Percentiles rank a stretch among this genome's conserved stretches.
Evolutionary conservation across 805 yeast species (phyloP).

Genomic region (Candida jianshihensis): DNA sequence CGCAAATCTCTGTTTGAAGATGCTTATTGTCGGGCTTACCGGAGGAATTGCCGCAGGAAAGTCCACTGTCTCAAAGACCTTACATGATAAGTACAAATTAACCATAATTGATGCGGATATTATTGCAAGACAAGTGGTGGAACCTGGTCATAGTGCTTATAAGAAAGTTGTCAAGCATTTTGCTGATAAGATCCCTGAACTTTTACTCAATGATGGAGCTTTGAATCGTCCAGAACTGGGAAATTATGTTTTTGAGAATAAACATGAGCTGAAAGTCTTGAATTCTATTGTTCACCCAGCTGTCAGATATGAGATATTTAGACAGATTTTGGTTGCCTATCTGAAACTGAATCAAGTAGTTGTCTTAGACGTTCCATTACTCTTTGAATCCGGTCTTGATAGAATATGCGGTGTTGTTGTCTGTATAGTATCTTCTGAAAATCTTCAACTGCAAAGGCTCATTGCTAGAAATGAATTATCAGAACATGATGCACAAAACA

Average conservation of each 20-base stretch:
- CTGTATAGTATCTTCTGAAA: slow-evolving; percentile 56
- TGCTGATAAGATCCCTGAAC: slow-evolving; percentile 42
- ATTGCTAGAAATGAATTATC: slow-evolving; percentile 58
- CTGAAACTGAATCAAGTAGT: slow-evolving; percentile 51
- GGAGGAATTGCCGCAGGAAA: slow-evolving; percentile 99
- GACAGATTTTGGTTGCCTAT: slow-evolving; percentile 52
- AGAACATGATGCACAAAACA: slow-evolving; percentile 56
- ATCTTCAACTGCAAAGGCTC: slow-evolving; percentile 58
- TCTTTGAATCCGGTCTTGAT: slow-evolving; percentile 76
- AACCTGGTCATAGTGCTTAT: slow-evolving; percentile 73
- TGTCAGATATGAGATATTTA: slow-evolving; percentile 54
- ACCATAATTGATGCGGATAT: slow-evolving; percentile 84
- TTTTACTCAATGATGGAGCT: slow-evolving; percentile 27
- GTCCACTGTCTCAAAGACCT: slow-evolving; percentile 69
- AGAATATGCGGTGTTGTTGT: slow-evolving; percentile 62
- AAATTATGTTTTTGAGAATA: slow-evolving; percentile 65
- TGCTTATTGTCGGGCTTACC: slow-evolving; percentile 92
- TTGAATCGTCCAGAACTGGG: slow-evolving; percentile 77
- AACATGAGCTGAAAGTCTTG: slow-evolving; percentile 46
- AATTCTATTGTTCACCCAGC: slow-evolving; percentile 87
- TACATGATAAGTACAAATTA: slow-evolving; percentile 43
- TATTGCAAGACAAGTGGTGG: slow-evolving; percentile 80
- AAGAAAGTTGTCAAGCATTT: slow-evolving; percentile 57
- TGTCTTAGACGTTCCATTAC: slow-evolving; percentile 80
- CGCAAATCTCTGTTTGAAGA: slow-evolving; percentile 20